phyloP scores from a whole-genome alignment of 331 rosid species.

The Malus hybrid region DNA sequence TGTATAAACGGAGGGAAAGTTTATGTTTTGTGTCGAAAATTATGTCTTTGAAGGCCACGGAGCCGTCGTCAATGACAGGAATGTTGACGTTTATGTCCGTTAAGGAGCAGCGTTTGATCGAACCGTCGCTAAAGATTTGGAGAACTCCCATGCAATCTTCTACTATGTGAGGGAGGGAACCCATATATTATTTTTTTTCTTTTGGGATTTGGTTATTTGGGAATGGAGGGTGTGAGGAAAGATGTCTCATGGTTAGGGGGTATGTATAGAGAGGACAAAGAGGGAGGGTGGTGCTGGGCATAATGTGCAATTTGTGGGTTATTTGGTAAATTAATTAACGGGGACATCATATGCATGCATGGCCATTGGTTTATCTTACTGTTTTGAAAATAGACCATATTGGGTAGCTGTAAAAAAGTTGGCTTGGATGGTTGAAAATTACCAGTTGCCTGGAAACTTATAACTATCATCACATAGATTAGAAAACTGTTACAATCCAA shows the following conservation, averaged over 20 bases:
- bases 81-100: constrained; percentile 31
- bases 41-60: constrained; percentile 47
- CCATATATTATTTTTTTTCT: constrained; percentile 26
- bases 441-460: not conserved
- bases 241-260: not conserved
- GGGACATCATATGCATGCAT: constrained; percentile 20
- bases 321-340: not conserved
- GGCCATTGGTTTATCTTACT: constrained; percentile 22
- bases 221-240: not conserved
- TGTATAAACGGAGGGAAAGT: constrained; percentile 66
- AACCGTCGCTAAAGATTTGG: constrained; percentile 70
- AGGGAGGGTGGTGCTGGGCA: not conserved
- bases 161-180: constrained; percentile 59
- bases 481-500: not conserved
- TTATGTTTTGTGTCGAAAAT: constrained; percentile 35
- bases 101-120: constrained; percentile 39
- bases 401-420: constrained; percentile 10
- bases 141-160: constrained; percentile 95
- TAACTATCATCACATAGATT: not conserved
- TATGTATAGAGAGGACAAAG: not conserved
- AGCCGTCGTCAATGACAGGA: constrained; percentile 29
- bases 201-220: not conserved
- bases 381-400: constrained; percentile 22
- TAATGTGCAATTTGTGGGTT: constrained; percentile 12
- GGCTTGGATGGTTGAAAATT: not conserved